These are phyloP conservation scores for Claviceps spartinae DNA, from an alignment of 2,329 filamentous ascomycete genomes.

Conservation along the genomic window DNA sequence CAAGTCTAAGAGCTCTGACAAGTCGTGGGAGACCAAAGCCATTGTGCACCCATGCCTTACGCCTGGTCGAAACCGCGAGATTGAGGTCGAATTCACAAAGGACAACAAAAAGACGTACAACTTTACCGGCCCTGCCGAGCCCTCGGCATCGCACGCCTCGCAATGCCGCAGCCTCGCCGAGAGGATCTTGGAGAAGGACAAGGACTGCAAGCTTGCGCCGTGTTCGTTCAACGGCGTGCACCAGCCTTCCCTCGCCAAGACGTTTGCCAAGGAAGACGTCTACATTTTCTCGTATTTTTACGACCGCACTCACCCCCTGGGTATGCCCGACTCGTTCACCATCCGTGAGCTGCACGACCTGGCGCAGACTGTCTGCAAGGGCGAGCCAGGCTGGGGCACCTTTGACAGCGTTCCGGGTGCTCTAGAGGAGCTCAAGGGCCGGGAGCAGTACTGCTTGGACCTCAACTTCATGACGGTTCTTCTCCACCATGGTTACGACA, in stretches of 20 bases:
- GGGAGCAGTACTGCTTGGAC: conserved; percentile 88
- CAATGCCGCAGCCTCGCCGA: conserved; percentile 87
- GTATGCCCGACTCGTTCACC: conserved; percentile 97
- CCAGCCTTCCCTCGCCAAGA: conserved; percentile 84
- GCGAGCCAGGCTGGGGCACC: conserved; percentile 62
- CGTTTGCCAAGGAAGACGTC: conserved; percentile 79
- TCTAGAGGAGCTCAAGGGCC: conserved; percentile 61
- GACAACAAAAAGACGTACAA: conserved; percentile 55
- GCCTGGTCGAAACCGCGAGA: conserved; percentile 60
- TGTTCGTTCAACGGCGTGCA: conserved; percentile 98
- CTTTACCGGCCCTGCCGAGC: conserved; percentile 70
- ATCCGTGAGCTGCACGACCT: conserved; percentile 80
- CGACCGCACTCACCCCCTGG: conserved; percentile 83
- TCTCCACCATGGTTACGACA: conserved; percentile 91
- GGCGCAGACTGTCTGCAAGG: conserved; percentile 70
- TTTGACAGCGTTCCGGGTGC: conserved; percentile 68
- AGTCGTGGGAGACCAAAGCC: conserved; percentile 55
- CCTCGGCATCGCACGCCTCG: conserved; percentile 69
- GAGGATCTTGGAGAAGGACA: conserved; percentile 80
- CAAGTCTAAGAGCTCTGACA: conserved; percentile 44
- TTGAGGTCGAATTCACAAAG: conserved; percentile 57
- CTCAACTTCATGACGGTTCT: conserved; percentile 92
- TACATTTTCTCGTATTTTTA: conserved; percentile 98
- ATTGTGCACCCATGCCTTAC: conserved; percentile 78
- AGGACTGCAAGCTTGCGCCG: conserved; percentile 67